Base-by-base conservation (phyloP, 768 basidiomycete species). In the Leccinum boreale region DNA sequence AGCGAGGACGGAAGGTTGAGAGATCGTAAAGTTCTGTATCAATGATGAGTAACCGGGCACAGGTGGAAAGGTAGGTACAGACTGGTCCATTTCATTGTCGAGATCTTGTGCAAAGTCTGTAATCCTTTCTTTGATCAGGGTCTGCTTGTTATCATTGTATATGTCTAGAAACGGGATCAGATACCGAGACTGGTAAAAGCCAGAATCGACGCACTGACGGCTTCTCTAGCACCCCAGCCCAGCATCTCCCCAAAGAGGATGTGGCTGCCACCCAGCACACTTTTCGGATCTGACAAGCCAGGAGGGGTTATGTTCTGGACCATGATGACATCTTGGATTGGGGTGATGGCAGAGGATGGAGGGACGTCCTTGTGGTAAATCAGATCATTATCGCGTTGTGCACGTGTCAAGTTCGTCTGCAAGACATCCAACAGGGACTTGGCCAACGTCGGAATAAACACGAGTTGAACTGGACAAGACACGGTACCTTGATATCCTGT, bases 361-460 rank as follows among this genome's bases (percentile, higher is more conserved):
- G 95, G 94, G 1, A 96, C 79, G 56, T 92, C 87, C 52, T 92
- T 81, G 63, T 97, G 93, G 74, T 98, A 99, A 39, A 99, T 97
- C 7, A 97, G 77, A 71, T 96, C 90, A 70, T 99, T 99, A 71
- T 98, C 96, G 31, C 92, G 84, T 61, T 88, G 84, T 0, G 95
- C 91, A 14, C 92, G 82, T 4, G 77, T 73, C 33, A 90, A 71
- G 55, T 85, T 82, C 52, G 81, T 84, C 62, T 87, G 81, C 24
- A 97, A 76, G 8, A 77, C 85, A 48, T 87, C 86, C 24, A 89
- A 74, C 15, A 98, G 76, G 1, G 90, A 91, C 94, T 98, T 68
- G 23, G 17, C 39, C 9, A 1, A 50, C 5, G 53, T 66, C 19
- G 11, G 56, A 3, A 60, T 23, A 35, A 26, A 21, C 6, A n/a